Percentiles rank a stretch among this genome's conserved stretches.
phyloP scores from a whole-genome alignment of 176 grass and related monocot genomes.

The Themeda triandra region DNA sequence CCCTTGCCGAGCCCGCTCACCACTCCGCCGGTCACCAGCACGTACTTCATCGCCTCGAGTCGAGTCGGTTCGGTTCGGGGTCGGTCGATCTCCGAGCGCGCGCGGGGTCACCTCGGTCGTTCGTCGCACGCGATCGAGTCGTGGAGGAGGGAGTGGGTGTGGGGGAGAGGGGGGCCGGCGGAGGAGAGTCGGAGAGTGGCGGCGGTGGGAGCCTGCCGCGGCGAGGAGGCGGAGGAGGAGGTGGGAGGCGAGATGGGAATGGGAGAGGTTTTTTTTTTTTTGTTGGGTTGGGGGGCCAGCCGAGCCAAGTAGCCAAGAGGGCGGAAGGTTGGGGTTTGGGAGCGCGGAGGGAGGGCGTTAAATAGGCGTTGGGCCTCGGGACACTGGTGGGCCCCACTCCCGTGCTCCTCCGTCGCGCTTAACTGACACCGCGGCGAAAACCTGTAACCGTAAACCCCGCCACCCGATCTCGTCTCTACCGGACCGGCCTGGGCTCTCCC shows the following conservation, averaged over 20 bases:
- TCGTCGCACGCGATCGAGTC: neutral
- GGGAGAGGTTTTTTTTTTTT: neutral
- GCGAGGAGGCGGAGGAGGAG: neutral
- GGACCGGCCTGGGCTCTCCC: no score
- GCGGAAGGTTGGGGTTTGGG: constrained; percentile 1
- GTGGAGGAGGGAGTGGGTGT: neutral
- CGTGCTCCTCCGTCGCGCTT: neutral
- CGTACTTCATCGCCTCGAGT: constrained; percentile 71
- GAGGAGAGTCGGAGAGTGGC: neutral
- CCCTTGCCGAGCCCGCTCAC: constrained; percentile 94
- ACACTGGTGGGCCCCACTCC: neutral
- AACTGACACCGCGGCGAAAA: no score
- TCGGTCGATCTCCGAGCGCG: neutral
- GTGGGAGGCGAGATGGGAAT: neutral
- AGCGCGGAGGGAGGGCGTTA: neutral
- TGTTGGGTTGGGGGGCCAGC: neutral
- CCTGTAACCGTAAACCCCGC: no score
- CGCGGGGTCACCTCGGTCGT: neutral
- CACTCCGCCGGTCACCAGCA: constrained; percentile 92
- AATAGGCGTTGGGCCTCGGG: constrained; percentile 14
- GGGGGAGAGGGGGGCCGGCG: no score
- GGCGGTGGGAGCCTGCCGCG: neutral
- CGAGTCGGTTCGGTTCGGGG: neutral
- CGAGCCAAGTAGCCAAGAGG: neutral
- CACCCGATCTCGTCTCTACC: no score